A percentile compares a stretch with the other conserved stretches of the same genome.
Evolutionary conservation across 305 asterid species (phyloP).

Genomic region (Fraxinus dipetala): DNA sequence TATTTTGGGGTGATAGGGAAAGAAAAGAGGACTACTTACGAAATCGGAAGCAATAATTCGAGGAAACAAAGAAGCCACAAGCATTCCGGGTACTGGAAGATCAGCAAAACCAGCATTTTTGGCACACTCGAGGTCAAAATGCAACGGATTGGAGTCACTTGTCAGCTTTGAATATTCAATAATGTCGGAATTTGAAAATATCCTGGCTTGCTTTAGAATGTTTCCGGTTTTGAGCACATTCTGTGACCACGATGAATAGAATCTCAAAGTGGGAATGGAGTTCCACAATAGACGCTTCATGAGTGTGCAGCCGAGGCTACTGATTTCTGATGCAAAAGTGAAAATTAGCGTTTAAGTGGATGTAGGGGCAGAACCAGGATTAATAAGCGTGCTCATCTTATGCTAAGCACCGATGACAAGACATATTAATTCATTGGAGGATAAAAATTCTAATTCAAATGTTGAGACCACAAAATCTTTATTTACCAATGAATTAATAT

Average conservation of each 20-base stretch:
- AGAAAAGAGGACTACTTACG: constrained; percentile 21
- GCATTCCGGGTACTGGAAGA: constrained; percentile 57
- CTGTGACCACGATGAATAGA: constrained; percentile 26
- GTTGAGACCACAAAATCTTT: too few relatives aligned
- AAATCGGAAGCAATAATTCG: constrained; percentile 57
- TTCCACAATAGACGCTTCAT: constrained; percentile 24
- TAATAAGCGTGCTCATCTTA: background rate
- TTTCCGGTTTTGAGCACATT: constrained; percentile 37
- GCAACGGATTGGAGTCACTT: constrained; percentile 57
- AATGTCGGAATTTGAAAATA: constrained; percentile 43
- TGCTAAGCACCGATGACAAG: too few relatives aligned
- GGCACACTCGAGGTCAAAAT: constrained; percentile 50
- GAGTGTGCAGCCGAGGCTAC: background rate
- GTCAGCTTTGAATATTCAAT: constrained; percentile 54
- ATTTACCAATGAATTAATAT: too few relatives aligned
- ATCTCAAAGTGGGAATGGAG: constrained; percentile 17
- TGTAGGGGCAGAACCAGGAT: background rate
- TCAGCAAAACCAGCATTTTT: constrained; percentile 48
- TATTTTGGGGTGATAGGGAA: constrained; percentile 11
- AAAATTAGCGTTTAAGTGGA: background rate
- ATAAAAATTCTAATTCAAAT: too few relatives aligned
- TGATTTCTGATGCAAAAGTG: background rate
- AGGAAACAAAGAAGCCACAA: constrained; percentile 65
- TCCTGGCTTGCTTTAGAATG: constrained; percentile 47
- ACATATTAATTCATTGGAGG: too few relatives aligned